These are phyloP conservation scores for Mallotus nudiflorus DNA, from an alignment of 345 rosid genomes.

Conservation along the genomic window DNA sequence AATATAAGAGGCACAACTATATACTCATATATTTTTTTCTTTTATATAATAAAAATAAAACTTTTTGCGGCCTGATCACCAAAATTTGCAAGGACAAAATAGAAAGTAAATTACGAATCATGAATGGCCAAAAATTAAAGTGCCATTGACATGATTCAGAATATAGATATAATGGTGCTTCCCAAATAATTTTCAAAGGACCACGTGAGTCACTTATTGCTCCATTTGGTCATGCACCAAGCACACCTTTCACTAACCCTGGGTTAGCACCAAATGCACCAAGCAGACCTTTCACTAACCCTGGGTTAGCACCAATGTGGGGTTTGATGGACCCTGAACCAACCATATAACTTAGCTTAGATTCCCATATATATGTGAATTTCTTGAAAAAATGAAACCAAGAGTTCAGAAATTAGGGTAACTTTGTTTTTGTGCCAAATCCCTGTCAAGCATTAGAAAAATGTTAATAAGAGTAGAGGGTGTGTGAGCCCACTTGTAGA, in stretches of 20 bases:
- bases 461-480: background rate
- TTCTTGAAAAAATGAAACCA: background rate
- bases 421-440: background rate
- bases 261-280: background rate
- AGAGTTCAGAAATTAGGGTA: background rate
- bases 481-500: background rate
- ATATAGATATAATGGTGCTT: slow-evolving; percentile 9
- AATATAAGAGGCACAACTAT: no score
- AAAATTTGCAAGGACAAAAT: no score
- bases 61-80: no score
- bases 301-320: no score
- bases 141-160: slow-evolving; percentile 13
- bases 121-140: background rate
- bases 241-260: background rate
- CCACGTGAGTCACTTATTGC: slow-evolving; percentile 6
- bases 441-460: background rate
- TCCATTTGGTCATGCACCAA: background rate
- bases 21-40: no score
- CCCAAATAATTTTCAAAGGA: slow-evolving; percentile 23
- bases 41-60: no score
- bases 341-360: no score
- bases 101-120: background rate
- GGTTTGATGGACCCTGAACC: no score
- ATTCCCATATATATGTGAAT: background rate
- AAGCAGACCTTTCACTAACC: background rate